Percentiles rank a stretch among this genome's conserved stretches.
Evolutionary conservation across 768 basidiomycete species (phyloP).

Genomic region (Panaeolus papilionaceus): DNA sequence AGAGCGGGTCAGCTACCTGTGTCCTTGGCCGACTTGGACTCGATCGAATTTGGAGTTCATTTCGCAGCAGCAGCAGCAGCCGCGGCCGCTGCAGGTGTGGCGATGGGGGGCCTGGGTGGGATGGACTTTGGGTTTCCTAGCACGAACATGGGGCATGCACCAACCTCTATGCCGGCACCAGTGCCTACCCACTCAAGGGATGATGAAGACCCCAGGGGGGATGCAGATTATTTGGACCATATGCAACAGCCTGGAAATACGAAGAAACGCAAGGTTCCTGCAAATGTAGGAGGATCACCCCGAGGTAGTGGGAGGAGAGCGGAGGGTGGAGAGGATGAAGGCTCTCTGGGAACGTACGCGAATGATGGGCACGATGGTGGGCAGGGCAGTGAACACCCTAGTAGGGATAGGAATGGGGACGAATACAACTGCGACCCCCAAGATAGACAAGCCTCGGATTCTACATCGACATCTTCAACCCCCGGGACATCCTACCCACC

Average conservation of each 20-base stretch:
- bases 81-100: slow-evolving; percentile 33
- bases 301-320: slow-evolving; percentile 34
- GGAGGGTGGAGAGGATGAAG: slow-evolving; percentile 24
- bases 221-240: slow-evolving; percentile 69
- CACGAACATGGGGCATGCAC: slow-evolving; percentile 22
- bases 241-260: slow-evolving; percentile 81
- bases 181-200: slow-evolving; percentile 23
- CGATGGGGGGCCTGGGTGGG: slow-evolving; percentile 29
- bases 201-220: slow-evolving; percentile 60
- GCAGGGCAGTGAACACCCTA: not conserved
- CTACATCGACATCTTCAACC: slow-evolving; percentile 17
- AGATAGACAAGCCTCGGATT: slow-evolving; percentile 16
- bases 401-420: slow-evolving; percentile 25
- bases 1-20: slow-evolving; percentile 27
- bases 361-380: slow-evolving; percentile 15
- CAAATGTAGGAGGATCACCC: slow-evolving; percentile 60
- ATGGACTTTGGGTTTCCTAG: slow-evolving; percentile 26
- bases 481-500: slow-evolving; percentile 26
- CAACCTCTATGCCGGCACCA: not conserved
- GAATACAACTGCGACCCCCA: slow-evolving; percentile 7
- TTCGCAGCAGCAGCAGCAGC: slow-evolving; percentile 34
- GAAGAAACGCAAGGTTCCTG: slow-evolving; percentile 89
- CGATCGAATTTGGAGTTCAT: slow-evolving; percentile 36
- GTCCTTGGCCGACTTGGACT: slow-evolving; percentile 29
- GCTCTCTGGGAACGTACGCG: slow-evolving; percentile 4